Percentiles rank a stretch among this genome's conserved stretches.
Evolutionary conservation across 176 grass and related monocot species (phyloP).

Genomic region (Juncus inflexus): DNA sequence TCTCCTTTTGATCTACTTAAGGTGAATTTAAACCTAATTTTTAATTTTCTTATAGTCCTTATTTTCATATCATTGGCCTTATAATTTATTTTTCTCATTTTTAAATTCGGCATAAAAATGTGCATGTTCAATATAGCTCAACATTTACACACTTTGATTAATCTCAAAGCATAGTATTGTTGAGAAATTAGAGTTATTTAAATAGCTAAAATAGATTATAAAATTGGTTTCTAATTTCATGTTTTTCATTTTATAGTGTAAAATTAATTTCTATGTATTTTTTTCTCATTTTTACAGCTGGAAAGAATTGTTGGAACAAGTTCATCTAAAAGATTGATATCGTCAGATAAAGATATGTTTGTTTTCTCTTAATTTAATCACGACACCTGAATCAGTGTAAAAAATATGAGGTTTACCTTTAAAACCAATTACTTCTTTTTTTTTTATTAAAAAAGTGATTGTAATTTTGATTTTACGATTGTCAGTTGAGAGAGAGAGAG

Average conservation of each 20-base stretch:
- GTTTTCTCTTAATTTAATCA: conserved; percentile 38
- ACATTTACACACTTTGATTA: not conserved
- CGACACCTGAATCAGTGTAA: too few relatives aligned
- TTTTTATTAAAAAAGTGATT: too few relatives aligned
- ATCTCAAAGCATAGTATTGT: too few relatives aligned
- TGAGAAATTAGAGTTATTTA: too few relatives aligned
- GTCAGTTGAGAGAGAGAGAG: too few relatives aligned
- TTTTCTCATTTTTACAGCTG: conserved; percentile 44
- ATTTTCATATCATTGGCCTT: not conserved
- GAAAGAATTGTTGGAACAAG: conserved; percentile 65
- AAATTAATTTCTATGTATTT: not conserved
- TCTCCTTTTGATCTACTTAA: conserved; percentile 67
- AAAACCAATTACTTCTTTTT: too few relatives aligned
- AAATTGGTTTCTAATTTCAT: not conserved
- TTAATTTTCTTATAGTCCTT: not conserved
- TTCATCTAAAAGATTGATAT: conserved; percentile 58
- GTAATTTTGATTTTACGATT: too few relatives aligned
- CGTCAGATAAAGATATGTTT: conserved; percentile 75
- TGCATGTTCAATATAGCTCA: not conserved
- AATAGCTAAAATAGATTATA: too few relatives aligned
- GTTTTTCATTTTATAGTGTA: not conserved
- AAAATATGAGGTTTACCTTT: too few relatives aligned
- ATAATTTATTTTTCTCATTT: conserved; percentile 1
- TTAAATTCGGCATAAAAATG: not conserved
- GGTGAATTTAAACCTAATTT: conserved; percentile 35